Evolutionary conservation across 208 protist species (phyloP), one percentile per base, ranked within the genome.

Genomic region (Lotmaria passim): DNA sequence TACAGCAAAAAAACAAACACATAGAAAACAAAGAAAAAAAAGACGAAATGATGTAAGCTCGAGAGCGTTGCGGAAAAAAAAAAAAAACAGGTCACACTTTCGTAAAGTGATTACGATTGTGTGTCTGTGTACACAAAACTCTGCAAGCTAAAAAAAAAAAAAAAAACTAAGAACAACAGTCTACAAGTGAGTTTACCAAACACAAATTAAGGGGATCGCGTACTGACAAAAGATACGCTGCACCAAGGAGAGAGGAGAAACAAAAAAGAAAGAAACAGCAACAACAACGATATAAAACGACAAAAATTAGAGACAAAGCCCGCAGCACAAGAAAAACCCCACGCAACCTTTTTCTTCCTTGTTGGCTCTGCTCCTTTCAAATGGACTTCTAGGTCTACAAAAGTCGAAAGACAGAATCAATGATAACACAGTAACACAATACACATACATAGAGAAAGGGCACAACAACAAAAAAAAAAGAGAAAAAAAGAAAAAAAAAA

Each of bases 391-490:
- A 6, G 8, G 36, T 39, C 12, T 21, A n/a, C 28, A 36, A 57
- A 36, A 7, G 6, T 15, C 11, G 23, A 7, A 36, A 36, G 6
- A 23, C 12, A 10, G 4, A 19, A 7, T 4, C 5, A 19, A 21
- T 3, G 7, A 12, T 11, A 30, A 30, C 15, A 15, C 17, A 26
- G 7, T 19, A 21, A 43, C 3, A 24, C 30, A 34, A 14, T 2
- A 43, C 12, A 23, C 21, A 7, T 52, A 2, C n/a, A 52, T 21
- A 56, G 17, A 53, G 38, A 38, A 19, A 63, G 15, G 55, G 41
- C 23, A 73, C 59, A 72, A 53, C 48, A 52, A 56, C 53, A 53
- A 63, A 46, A 51, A 10, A 59, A 58, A 24, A 47, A 39, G 38
- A 44, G 33, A 66, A 26, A 1, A 47, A 36, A 55, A 66, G 26